Base-by-base conservation (phyloP, 768 basidiomycete genomes). In the Boletellus emodensis region DNA sequence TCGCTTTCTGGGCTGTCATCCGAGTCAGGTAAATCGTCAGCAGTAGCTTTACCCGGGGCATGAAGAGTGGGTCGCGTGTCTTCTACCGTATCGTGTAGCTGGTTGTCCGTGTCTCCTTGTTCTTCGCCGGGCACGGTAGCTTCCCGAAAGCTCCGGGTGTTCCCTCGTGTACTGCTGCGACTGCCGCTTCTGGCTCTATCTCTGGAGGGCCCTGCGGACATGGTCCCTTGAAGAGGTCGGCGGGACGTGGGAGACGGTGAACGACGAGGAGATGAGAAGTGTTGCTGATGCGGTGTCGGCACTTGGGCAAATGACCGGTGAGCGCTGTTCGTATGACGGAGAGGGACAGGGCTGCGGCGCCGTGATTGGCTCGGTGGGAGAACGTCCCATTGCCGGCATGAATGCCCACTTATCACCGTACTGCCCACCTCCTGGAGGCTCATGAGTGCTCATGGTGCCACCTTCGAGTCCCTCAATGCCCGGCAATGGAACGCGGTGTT, bases 171-270 rank as follows among this genome's bases (percentile, higher is more conserved):
- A 59, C 83, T 83, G 62, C 80, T 77, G 47, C 77, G 67, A 59
- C 87, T 88, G 33, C 76, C 76, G 62, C 85, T 88, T 57, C 87
- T 76, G 4, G 69, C 66, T 15, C 75, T 71, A 30, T 75, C 71
- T 44, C 71, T 72, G 14, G 73, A 71, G 6, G 83, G 79, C 49
- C 77, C 74, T 9, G 71, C 63, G 12, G 85, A 85, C 32, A 78
- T 71, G 51, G 71, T 81, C 38, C 82, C 71, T 32, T 75, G 63
- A 18, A 75, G 68, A 38, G 74, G 65, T 38, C 71, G 73, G 30
- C 75, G 71, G 11, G 75, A 61, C 11, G 74, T 68, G n/a, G 83
- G 78, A 6, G 82, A 79, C 28, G 63, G 43, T 6, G 73, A 53
- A 34, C 76, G 66, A 58, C 20, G 34, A 69, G 69, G 53, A 78